Conservation (phyloP, 2,329 filamentous ascomycete species). For the Penicillium capsulatum region DNA sequence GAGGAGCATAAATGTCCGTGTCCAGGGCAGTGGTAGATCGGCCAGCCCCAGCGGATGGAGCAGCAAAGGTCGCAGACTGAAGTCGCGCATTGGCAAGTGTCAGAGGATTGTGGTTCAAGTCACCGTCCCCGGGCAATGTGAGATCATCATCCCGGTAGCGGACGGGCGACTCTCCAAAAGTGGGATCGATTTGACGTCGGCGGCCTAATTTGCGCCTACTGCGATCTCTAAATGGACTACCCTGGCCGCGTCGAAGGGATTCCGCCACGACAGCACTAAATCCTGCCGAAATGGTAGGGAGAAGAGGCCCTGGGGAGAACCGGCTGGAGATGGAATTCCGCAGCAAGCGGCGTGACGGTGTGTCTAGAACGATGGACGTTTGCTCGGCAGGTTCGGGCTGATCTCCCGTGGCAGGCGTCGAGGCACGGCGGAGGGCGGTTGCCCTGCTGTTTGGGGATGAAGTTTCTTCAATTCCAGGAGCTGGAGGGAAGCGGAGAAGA, state of each 20-base stretch:
- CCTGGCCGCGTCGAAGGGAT: constrained; percentile 56
- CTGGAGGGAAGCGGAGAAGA: constrained; percentile 38
- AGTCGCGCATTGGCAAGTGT: constrained; percentile 25
- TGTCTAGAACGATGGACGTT: constrained; percentile 32
- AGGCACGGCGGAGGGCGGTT: constrained; percentile 15
- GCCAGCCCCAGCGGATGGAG: constrained; percentile 18
- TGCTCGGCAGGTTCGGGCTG: constrained; percentile 20
- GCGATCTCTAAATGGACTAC: constrained; percentile 36
- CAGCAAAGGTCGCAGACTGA: constrained; percentile 24
- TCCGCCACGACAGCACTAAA: constrained; percentile 63
- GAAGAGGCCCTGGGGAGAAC: constrained; percentile 56
- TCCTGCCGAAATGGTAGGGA: constrained; percentile 57
- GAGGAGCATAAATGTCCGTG: constrained; percentile 10
- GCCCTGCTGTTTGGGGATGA: constrained; percentile 8
- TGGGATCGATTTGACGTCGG: constrained; percentile 28
- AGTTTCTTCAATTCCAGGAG: constrained; percentile 32
- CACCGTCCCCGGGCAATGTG: constrained; percentile 16
- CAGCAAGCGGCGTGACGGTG: constrained; percentile 34
- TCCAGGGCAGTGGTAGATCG: constrained; percentile 23
- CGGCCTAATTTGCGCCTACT: constrained; percentile 24
- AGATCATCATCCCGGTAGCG: constrained; percentile 18
- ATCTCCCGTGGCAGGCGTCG: constrained; percentile 17
- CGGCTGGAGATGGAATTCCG: constrained; percentile 49
- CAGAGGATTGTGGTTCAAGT: constrained; percentile 16
- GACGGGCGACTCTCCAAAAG: constrained; percentile 18